A percentile compares a stretch with the other conserved stretches of the same genome.
phyloP scores from a whole-genome alignment of 73 alveolate genomes.

The Paramecium biaurelia region DNA sequence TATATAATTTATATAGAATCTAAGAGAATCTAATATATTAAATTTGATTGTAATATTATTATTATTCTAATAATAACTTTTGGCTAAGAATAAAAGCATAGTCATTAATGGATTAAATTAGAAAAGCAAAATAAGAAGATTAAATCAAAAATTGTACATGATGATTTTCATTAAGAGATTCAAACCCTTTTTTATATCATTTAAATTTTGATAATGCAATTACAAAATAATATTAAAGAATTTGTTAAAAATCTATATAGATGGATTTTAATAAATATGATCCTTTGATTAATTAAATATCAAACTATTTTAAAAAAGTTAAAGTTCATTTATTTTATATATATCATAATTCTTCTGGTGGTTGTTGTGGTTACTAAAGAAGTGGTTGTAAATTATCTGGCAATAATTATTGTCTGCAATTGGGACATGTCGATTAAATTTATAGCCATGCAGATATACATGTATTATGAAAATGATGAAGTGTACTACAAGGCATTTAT shows the following conservation, averaged over 20 bases:
- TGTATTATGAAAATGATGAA: conserved; percentile 16
- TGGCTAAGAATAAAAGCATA: too few species aligned
- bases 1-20: too few species aligned
- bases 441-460: conserved; percentile 42
- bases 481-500: not conserved
- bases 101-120: too few species aligned
- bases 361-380: not conserved
- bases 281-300: not conserved
- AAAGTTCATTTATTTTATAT: not conserved
- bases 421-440: not conserved
- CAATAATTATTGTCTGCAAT: not conserved
- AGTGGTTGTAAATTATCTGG: not conserved
- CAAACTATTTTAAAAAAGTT: not conserved
- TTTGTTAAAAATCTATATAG: not conserved
- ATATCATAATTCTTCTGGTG: not conserved
- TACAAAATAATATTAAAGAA: too few species aligned
- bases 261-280: not conserved
- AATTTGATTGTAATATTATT: too few species aligned
- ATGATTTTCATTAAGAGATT: too few species aligned
- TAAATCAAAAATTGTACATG: too few species aligned
- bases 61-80: too few species aligned
- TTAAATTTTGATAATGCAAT: too few species aligned
- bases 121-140: too few species aligned
- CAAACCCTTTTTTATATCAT: too few species aligned
- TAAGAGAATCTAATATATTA: too few species aligned